Evolutionary conservation across 345 rosid genomes (phyloP), one percentile per base, ranked within the genome.

Genomic region (Chamaenerion angustifolium): DNA sequence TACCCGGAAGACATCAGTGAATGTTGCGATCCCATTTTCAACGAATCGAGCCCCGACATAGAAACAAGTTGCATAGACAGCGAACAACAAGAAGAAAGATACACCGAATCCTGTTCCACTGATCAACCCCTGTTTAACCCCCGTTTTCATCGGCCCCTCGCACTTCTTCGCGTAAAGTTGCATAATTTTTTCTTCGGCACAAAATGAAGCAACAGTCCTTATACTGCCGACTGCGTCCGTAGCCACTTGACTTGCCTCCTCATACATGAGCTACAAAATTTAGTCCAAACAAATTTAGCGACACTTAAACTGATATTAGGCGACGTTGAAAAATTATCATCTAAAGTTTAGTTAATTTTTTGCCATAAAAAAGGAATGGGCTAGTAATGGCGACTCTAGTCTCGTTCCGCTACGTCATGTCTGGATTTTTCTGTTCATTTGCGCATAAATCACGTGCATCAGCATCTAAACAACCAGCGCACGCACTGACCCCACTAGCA

Each of bases 211-310:
- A 44, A 85, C 86, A 10, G 97, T 82, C 67, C 97, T 73, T 51
- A 88, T 85, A 52, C 93, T 82, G 49, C 93, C 93, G 5, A 85
- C 94, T 16, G 97, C 97, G 46, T 88, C 95, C n/a, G 63, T 78
- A 8, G 97, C 97, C 42, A 85, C 87, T 74, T 82, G 89, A 62
- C 95, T 85, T 8, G 95, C 95, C 64, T 88, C 85, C 74, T 82
- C 93, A 11, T 88, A 88, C 89, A 73, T 80, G 71, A 56, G 61
- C 95, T 88, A 76, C 61, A 67, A 40, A 16, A 45, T 40, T 11
- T 23, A 14, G 1, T 37, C 40, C 16, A 12, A 37, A 19, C 37
- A n/a, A n/a, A n/a, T n/a, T n/a, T n/a, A n/a, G n/a, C n/a, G n/a
- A n/a, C n/a, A n/a, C n/a, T n/a, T n/a, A n/a, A n/a, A n/a, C n/a